Percentiles rank a stretch among this genome's conserved stretches.
Conservation (phyloP, 1,284 basidiomycete species). For the Ustanciosporium gigantosporum region DNA sequence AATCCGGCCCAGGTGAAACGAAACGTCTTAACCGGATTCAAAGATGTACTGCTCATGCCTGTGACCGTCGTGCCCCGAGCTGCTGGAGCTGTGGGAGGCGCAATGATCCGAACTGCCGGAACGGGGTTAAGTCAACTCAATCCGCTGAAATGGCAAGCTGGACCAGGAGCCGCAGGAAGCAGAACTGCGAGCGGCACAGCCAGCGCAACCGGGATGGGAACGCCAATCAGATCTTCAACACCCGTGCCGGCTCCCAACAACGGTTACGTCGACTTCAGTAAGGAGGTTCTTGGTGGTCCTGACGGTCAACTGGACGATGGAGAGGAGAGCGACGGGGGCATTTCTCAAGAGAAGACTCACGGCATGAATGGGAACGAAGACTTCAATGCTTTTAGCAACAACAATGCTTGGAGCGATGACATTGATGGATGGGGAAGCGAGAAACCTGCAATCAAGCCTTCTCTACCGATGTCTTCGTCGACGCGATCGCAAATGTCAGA, state of each 20-base stretch:
- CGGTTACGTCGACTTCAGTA: constrained; percentile 48
- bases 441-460: neutral
- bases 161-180: neutral
- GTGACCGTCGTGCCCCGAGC: constrained; percentile 94
- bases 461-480: neutral
- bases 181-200: constrained; percentile 5
- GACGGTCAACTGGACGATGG: constrained; percentile 31
- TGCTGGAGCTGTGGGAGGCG: constrained; percentile 66
- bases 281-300: constrained; percentile 27
- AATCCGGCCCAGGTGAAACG: constrained; percentile 91
- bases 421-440: neutral
- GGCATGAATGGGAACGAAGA: neutral
- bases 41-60: constrained; percentile 82
- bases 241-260: constrained; percentile 9
- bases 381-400: neutral
- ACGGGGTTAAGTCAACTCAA: constrained; percentile 42
- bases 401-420: constrained; percentile 28
- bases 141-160: constrained; percentile 43
- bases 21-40: constrained; percentile 88
- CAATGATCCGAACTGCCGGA: constrained; percentile 45
- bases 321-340: constrained; percentile 14
- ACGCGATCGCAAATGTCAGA: neutral
- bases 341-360: neutral
- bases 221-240: constrained; percentile 8
- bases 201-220: constrained; percentile 1